These are phyloP conservation scores for Trichothecium sympodiale DNA, from an alignment of 2,329 filamentous ascomycete genomes.

Conservation along the genomic window DNA sequence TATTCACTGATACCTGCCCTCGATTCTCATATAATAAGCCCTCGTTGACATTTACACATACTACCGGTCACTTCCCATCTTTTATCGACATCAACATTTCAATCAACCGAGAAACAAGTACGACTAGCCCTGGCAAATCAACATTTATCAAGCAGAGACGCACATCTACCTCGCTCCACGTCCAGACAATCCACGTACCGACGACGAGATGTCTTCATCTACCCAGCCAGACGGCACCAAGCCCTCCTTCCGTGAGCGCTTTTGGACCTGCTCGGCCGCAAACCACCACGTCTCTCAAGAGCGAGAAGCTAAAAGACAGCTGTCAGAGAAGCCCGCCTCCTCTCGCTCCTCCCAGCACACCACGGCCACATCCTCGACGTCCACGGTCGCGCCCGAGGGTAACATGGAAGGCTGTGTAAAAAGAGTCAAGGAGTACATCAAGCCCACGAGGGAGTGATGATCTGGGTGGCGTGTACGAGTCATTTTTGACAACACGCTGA, in stretches of 20 bases:
- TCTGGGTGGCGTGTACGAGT: too few relatives aligned
- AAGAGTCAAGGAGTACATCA: slow-evolving; percentile 9
- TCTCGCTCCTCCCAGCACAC: not conserved
- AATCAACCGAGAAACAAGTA: too few relatives aligned
- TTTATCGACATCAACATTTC: too few relatives aligned
- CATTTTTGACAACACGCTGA: too few relatives aligned
- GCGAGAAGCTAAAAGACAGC: slow-evolving; percentile 1
- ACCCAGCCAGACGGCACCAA: not conserved
- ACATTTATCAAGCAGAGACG: too few relatives aligned
- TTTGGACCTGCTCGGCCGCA: slow-evolving; percentile 3
- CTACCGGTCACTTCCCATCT: too few relatives aligned
- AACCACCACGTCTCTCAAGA: slow-evolving; percentile 9
- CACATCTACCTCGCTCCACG: not conserved
- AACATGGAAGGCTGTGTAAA: slow-evolving; percentile 6
- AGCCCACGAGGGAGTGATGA: slow-evolving; percentile 5
- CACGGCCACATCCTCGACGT: not conserved
- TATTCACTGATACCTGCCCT: too few relatives aligned
- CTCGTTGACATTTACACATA: too few relatives aligned
- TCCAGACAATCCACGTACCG: too few relatives aligned
- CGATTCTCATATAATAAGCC: too few relatives aligned
- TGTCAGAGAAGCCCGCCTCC: slow-evolving; percentile 8
- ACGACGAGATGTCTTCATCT: too few relatives aligned
- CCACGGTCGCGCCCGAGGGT: not conserved
- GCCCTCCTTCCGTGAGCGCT: slow-evolving; percentile 3
- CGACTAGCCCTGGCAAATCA: too few relatives aligned